Evolutionary conservation across 805 yeast species (phyloP), one percentile per base, ranked within the genome.

Genomic region (Saccharomycopsis sp.): DNA sequence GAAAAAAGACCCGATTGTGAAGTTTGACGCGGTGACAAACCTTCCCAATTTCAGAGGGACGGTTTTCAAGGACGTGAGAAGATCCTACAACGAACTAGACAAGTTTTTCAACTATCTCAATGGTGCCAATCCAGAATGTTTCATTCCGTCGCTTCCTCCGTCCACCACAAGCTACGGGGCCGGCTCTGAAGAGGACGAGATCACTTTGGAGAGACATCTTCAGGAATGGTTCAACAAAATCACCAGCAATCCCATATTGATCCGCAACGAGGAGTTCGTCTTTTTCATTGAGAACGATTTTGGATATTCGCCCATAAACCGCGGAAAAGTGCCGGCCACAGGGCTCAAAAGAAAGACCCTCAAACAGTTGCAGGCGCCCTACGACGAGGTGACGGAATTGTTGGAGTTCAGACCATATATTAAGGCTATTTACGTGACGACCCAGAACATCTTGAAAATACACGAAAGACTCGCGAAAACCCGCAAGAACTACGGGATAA

Each of bases 311-410:
- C 79, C 80, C 2, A 69, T 75, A 12, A 85, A 83, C 62, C 79
- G 82, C 64, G 74, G 79, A 48, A 74, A 79, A 51, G 79, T 84
- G 34, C 84, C 84, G 53, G 96, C 97, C 0, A 83, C 95, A 15
- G 99, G 98, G 0, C 70, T 94, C 24, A 83, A 85, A 62, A 81
- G 99, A 54, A 89, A 88, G 70, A 91, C 98, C 1, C 77, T 94
- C 66, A 94, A 94, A 70, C 99, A 94, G 69, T 78, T 91, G 51
- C 85, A 88, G 48, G 89, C 96, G 1, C 99, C 99, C 0, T 89
- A 85, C 65, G 99, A 92, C 71, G 92, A 89, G 47, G 85, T 83
- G 52, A 78, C 80, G 24, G 94, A 86, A 61, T 77, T 94, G 61
- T 91, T 94, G 0, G 87, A 82, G 54, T 90, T 91, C 69, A 75